A percentile compares a stretch with the other conserved stretches of the same genome.
Evolutionary conservation across 1,139 yeast species (phyloP).

Genomic region (Hyphopichia pseudoburtonii): DNA sequence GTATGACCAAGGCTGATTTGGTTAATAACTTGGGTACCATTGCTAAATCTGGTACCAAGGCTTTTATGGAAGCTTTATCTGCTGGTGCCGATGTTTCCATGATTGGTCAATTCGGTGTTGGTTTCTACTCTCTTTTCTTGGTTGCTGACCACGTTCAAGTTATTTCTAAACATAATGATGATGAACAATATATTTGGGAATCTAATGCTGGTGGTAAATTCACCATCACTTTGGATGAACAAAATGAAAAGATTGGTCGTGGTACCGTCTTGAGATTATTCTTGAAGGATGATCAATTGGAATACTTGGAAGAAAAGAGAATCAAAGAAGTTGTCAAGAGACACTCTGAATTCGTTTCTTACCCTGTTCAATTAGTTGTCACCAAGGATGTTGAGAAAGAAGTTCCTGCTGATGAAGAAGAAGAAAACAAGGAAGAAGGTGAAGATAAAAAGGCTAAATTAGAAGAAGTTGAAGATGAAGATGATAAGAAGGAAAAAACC

Average conservation of each 20-base stretch:
- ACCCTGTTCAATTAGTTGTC: slow-evolving; percentile 98
- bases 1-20: slow-evolving; percentile 99
- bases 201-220: slow-evolving; percentile 99
- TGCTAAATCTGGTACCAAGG: slow-evolving; percentile 99
- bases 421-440: slow-evolving; percentile 50
- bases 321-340: slow-evolving; percentile 99
- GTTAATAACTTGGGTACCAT: slow-evolving; percentile 99
- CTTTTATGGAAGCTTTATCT: slow-evolving; percentile 98
- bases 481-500: slow-evolving; percentile 69
- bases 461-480: slow-evolving; percentile 68
- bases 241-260: slow-evolving; percentile 84
- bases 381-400: slow-evolving; percentile 99
- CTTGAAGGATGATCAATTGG: slow-evolving; percentile 98
- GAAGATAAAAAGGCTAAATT: slow-evolving; percentile 57
- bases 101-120: slow-evolving; percentile 99
- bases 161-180: slow-evolving; percentile 97
- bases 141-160: slow-evolving; percentile 99
- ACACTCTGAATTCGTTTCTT: slow-evolving; percentile 98
- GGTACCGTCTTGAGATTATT: slow-evolving; percentile 95
- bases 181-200: slow-evolving; percentile 99
- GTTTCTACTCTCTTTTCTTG: slow-evolving; percentile 99
- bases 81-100: slow-evolving; percentile 99
- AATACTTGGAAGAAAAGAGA: slow-evolving; percentile 98
- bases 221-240: slow-evolving; percentile 89
- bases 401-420: slow-evolving; percentile 73